Evolutionary conservation across 2,329 filamentous ascomycete genomes (phyloP).

Genomic region (Gyromitra esculenta): DNA sequence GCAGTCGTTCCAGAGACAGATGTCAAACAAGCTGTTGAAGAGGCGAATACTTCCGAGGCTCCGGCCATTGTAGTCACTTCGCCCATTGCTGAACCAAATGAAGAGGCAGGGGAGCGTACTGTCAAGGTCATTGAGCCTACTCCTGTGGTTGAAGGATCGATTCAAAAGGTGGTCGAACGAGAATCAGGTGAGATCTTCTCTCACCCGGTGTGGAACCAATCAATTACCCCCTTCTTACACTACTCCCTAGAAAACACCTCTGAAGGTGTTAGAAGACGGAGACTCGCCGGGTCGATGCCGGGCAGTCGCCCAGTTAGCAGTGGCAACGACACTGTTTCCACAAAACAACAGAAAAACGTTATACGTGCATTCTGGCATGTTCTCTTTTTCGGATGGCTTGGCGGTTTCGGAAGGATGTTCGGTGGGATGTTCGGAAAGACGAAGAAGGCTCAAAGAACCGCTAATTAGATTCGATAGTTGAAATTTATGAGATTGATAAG

Average conservation of each 20-base stretch:
- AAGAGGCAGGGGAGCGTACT: conserved; percentile 38
- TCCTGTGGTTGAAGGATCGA: conserved; percentile 30
- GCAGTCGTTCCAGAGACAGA: conserved; percentile 32
- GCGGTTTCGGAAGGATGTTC: conserved; percentile 56
- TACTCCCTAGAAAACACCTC: conserved; percentile 55
- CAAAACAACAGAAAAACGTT: conserved; percentile 49
- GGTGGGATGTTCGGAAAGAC: conserved; percentile 48
- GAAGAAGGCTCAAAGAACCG: conserved; percentile 32
- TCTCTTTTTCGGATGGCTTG: conserved; percentile 60
- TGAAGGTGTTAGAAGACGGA: conserved; percentile 50
- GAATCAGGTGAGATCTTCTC: conserved; percentile 55
- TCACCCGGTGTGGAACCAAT: conserved; percentile 55
- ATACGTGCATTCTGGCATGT: conserved; percentile 59
- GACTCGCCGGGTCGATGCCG: conserved; percentile 54
- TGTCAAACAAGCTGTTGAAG: conserved; percentile 24
- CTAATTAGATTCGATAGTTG: not conserved
- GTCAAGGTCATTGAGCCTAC: conserved; percentile 51
- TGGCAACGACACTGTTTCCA: conserved; percentile 54
- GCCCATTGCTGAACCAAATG: conserved; percentile 21
- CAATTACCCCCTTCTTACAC: conserved; percentile 56
- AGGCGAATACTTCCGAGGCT: conserved; percentile 38
- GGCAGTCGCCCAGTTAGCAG: conserved; percentile 52
- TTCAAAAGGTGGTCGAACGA: conserved; percentile 31
- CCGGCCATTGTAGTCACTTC: conserved; percentile 51
- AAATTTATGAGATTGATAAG: not conserved